A percentile compares a stretch with the other conserved stretches of the same genome.
These are phyloP conservation scores for Lepidium sativum DNA, from an alignment of 345 rosid genomes.

Conservation along the genomic window DNA sequence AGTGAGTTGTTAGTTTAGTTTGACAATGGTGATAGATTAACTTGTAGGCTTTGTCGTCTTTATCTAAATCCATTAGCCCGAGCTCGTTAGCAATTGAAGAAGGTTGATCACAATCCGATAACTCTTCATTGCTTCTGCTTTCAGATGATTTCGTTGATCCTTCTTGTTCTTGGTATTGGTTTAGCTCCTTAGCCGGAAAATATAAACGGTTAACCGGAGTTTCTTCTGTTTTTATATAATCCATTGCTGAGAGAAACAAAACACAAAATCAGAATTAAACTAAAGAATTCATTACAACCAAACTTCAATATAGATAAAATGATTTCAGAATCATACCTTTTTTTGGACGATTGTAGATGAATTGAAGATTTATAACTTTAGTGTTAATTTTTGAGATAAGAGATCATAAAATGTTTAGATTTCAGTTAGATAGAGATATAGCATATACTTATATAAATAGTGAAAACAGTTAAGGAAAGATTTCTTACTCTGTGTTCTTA, in stretches of 20 bases:
- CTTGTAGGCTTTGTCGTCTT: constrained; percentile 37
- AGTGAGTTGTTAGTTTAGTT: constrained; percentile 30
- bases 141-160: constrained; percentile 31
- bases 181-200: not conserved
- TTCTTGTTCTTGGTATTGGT: not conserved
- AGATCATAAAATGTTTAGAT: not conserved
- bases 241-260: not conserved
- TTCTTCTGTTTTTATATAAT: not conserved
- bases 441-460: not conserved
- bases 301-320: not conserved
- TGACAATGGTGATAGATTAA: constrained; percentile 27
- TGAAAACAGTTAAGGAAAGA: not conserved
- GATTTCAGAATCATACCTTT: not conserved
- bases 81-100: not conserved
- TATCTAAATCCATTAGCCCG: constrained; percentile 29
- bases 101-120: not conserved
- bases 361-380: not conserved
- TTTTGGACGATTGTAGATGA: not conserved
- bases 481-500: not conserved
- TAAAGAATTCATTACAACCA: not conserved
- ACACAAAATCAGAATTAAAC: not conserved
- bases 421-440: not conserved
- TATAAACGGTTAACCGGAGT: not conserved
- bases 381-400: not conserved
- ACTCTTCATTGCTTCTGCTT: constrained; percentile 37